phyloP scores from a whole-genome alignment of 108 stramenopile genomes.

The Pseudonitzschia delicatissima region DNA sequence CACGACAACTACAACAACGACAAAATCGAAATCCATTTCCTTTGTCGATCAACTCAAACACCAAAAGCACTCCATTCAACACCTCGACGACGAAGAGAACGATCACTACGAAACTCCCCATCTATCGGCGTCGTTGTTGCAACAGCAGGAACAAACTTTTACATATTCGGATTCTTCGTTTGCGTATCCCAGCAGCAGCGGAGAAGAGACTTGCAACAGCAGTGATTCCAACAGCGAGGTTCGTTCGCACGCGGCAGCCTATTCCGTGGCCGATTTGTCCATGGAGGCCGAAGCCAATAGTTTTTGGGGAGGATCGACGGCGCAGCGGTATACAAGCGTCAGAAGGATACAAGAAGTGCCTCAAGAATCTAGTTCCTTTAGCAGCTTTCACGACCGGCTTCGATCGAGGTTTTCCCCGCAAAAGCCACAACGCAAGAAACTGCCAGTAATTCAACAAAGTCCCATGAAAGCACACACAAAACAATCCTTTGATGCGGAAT shows the following conservation, averaged over 20 bases:
- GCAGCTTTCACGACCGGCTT: background rate
- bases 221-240: too few species aligned
- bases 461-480: too few species aligned
- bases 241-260: too few species aligned
- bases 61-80: background rate
- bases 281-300: conserved; percentile 1
- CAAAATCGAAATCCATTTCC: background rate
- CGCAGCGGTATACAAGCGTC: background rate
- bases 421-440: conserved; percentile 7
- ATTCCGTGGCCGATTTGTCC: background rate
- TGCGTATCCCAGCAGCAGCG: too few species aligned
- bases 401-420: background rate
- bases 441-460: too few species aligned
- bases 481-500: too few species aligned
- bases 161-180: too few species aligned
- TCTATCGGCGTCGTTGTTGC: too few species aligned
- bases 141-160: too few species aligned
- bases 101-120: background rate
- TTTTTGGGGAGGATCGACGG: background rate
- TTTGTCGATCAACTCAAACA: background rate
- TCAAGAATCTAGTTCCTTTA: background rate
- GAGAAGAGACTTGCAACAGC: too few species aligned
- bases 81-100: background rate
- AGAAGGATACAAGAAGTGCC: too few species aligned
- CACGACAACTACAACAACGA: background rate